A percentile compares a stretch with the other conserved stretches of the same genome.
These are phyloP conservation scores for Nicotiana paniculata DNA, from an alignment of 257 asterid genomes.

Conservation along the genomic window DNA sequence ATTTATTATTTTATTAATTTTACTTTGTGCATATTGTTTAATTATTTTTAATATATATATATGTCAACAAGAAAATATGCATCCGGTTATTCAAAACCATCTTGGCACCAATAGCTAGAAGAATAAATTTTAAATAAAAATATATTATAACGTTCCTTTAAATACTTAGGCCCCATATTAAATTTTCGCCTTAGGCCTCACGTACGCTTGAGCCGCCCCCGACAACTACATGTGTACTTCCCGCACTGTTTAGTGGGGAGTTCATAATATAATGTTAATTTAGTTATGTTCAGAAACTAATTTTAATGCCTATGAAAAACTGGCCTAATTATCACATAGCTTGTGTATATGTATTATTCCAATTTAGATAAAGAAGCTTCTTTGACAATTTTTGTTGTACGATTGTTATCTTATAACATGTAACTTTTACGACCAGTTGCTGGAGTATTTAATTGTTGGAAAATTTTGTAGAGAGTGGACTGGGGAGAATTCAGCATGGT, in stretches of 20 bases:
- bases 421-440: neutral
- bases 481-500: slow-evolving; percentile 92
- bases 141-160: too few species aligned
- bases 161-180: too few species aligned
- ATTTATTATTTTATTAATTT: too few species aligned
- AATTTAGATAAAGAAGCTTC: neutral
- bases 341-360: neutral
- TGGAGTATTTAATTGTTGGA: neutral
- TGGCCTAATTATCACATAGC: neutral
- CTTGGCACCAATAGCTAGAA: too few species aligned
- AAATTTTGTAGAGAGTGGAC: slow-evolving; percentile 23
- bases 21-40: too few species aligned
- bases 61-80: too few species aligned
- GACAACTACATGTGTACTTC: neutral
- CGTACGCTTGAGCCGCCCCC: too few species aligned
- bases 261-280: neutral
- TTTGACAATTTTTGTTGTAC: neutral
- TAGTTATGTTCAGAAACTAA: neutral
- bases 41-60: too few species aligned
- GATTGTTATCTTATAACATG: neutral
- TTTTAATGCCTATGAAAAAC: neutral
- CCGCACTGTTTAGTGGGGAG: neutral
- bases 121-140: too few species aligned
- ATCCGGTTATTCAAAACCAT: too few species aligned
- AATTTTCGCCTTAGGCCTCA: too few species aligned